phyloP scores from a whole-genome alignment of 352 stramenopile species.

The Poterioochromonas sp. region DNA sequence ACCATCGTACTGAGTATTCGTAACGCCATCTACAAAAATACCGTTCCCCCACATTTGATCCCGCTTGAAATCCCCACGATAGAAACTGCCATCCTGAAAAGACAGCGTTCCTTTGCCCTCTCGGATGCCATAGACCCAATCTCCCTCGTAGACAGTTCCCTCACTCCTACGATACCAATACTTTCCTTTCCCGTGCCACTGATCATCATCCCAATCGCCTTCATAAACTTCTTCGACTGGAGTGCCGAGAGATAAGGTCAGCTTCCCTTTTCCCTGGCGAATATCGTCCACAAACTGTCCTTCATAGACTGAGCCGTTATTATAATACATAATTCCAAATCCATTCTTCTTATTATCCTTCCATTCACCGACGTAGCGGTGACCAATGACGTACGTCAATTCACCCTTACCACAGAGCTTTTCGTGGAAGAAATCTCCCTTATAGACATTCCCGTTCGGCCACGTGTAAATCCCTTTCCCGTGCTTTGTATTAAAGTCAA shows the following conservation, averaged over 20 bases:
- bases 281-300: conserved; percentile 5
- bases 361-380: conserved; percentile 72
- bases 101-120: conserved; percentile 46
- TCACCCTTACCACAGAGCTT: conserved; percentile 60
- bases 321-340: conserved; percentile 44
- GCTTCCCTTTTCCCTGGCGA: not conserved
- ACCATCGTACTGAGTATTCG: conserved; percentile 64
- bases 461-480: conserved; percentile 56
- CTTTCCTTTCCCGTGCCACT: conserved; percentile 46
- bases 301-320: conserved; percentile 48
- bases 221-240: conserved; percentile 41
- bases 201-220: conserved; percentile 34
- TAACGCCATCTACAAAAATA: conserved; percentile 59
- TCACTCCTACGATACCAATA: conserved; percentile 44
- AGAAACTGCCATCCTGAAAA: conserved; percentile 43
- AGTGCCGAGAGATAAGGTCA: conserved; percentile 34
- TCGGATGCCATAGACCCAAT: conserved; percentile 44
- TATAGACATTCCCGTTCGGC: conserved; percentile 67
- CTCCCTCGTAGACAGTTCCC: conserved; percentile 46
- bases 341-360: conserved; percentile 66
- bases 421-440: conserved; percentile 66
- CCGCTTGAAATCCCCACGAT: conserved; percentile 49
- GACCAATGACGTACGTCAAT: conserved; percentile 50
- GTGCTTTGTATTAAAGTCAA: conserved; percentile 60
- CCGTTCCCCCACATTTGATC: conserved; percentile 72